Percentiles rank a stretch among this genome's conserved stretches.
phyloP scores from a whole-genome alignment of 2,329 filamentous ascomycete species.

The Hirsutella rhossiliensis region DNA sequence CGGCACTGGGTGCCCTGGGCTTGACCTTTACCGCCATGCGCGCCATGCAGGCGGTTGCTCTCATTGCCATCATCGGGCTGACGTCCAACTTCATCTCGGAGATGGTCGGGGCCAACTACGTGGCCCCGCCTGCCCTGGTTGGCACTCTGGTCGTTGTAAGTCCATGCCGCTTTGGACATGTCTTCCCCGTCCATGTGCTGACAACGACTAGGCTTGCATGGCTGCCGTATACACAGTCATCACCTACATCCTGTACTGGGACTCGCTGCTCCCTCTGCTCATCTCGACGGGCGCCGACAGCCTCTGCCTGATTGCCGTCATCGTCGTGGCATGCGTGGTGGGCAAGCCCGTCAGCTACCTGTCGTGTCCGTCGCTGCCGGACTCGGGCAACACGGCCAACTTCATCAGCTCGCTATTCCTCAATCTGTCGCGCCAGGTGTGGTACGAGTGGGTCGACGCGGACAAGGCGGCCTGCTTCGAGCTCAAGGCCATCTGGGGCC shows the following conservation, averaged over 20 bases:
- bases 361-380: constrained; percentile 48
- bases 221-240: constrained; percentile 69
- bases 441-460: constrained; percentile 35
- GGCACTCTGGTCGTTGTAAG: constrained; percentile 71
- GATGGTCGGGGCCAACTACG: constrained; percentile 54
- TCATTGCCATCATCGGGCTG: constrained; percentile 70
- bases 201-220: constrained; percentile 51
- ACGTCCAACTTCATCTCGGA: constrained; percentile 70
- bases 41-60: constrained; percentile 55
- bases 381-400: constrained; percentile 26
- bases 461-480: constrained; percentile 61
- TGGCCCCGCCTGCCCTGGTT: constrained; percentile 60
- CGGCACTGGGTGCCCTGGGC: constrained; percentile 59
- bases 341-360: constrained; percentile 73
- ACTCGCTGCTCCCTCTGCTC: constrained; percentile 63
- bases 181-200: too few relatives aligned
- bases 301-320: constrained; percentile 61
- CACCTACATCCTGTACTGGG: constrained; percentile 70
- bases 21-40: constrained; percentile 67
- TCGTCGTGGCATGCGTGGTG: constrained; percentile 64
- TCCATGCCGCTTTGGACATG: constrained; percentile 9
- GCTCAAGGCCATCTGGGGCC: constrained; percentile 79
- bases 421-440: constrained; percentile 21
- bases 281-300: constrained; percentile 54
- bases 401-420: constrained; percentile 31